Percentiles rank a stretch among this genome's conserved stretches.
phyloP scores from a whole-genome alignment of 2,329 filamentous ascomycete genomes.

The Neofusicoccum laricinum region DNA sequence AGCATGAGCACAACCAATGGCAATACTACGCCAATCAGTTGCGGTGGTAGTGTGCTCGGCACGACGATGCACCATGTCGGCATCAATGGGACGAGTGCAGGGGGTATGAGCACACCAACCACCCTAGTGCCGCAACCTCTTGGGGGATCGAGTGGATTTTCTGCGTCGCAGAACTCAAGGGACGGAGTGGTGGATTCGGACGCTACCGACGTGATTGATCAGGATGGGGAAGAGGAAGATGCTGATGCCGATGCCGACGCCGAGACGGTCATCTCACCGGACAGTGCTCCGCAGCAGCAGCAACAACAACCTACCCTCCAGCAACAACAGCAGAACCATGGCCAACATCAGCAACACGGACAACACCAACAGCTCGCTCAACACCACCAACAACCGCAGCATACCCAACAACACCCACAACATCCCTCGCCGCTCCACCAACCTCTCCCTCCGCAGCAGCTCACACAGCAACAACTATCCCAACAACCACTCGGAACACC shows the following conservation, averaged over 20 bases:
- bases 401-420: slow-evolving; percentile 1
- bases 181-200: slow-evolving; percentile 12
- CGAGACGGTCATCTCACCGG: slow-evolving; percentile 6
- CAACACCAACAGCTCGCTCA: slow-evolving; percentile 27
- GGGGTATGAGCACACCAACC: slow-evolving; percentile 1
- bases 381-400: neutral
- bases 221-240: slow-evolving; percentile 8
- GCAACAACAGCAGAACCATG: slow-evolving; percentile 2
- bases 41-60: neutral
- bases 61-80: neutral
- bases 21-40: neutral
- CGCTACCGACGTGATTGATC: slow-evolving; percentile 12
- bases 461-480: slow-evolving; percentile 13
- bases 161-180: neutral
- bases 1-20: neutral
- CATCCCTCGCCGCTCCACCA: slow-evolving; percentile 11
- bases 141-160: neutral
- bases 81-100: slow-evolving; percentile 1
- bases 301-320: neutral
- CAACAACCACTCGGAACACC: slow-evolving; percentile 10
- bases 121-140: neutral
- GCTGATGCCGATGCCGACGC: slow-evolving; percentile 15
- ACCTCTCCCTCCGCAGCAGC: neutral
- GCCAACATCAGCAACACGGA: slow-evolving; percentile 8
- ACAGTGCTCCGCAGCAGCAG: slow-evolving; percentile 3